Conservation (phyloP, 2,329 filamentous ascomycete species). For the Furcasterigmium sp. region DNA sequence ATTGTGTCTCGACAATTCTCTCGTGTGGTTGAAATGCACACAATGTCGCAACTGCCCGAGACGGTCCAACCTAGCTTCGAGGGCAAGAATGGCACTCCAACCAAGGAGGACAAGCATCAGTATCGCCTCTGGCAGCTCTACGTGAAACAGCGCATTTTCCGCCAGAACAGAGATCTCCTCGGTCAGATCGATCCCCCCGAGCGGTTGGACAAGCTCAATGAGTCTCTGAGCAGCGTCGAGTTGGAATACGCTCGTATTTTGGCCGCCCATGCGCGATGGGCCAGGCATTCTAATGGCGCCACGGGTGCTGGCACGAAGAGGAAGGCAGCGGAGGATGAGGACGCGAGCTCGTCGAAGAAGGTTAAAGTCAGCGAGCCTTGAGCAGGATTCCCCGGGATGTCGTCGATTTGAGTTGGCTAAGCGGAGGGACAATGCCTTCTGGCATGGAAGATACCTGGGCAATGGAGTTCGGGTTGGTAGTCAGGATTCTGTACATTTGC, state of each 20-base stretch:
- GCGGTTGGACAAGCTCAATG: slow-evolving; percentile 66
- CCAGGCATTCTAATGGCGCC: slow-evolving; percentile 20
- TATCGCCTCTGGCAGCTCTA: slow-evolving; percentile 69
- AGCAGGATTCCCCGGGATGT: too few relatives aligned
- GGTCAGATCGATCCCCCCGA: slow-evolving; percentile 64
- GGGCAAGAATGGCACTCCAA: slow-evolving; percentile 35
- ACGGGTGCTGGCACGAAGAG: slow-evolving; percentile 37
- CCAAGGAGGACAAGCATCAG: slow-evolving; percentile 52
- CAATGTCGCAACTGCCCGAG: slow-evolving; percentile 54
- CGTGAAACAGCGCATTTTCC: slow-evolving; percentile 72
- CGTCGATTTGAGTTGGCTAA: too few relatives aligned
- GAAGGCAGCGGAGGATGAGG: slow-evolving; percentile 27
- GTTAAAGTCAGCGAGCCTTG: slow-evolving; percentile 23
- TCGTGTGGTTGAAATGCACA: slow-evolving; percentile 70
- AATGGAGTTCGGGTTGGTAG: not conserved
- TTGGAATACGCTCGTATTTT: slow-evolving; percentile 69
- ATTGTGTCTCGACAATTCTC: slow-evolving; percentile 73
- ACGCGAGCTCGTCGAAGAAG: slow-evolving; percentile 36
- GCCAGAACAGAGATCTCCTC: slow-evolving; percentile 67
- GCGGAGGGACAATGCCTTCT: too few relatives aligned
- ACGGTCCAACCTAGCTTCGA: slow-evolving; percentile 49
- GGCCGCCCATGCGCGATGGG: slow-evolving; percentile 33
- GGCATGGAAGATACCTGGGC: too few relatives aligned
- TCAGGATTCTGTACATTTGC: too few relatives aligned
- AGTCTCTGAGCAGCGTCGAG: slow-evolving; percentile 63